Percentiles rank a stretch among this genome's conserved stretches.
phyloP scores from a whole-genome alignment of 768 basidiomycete species.

The Lyophyllum decastes region DNA sequence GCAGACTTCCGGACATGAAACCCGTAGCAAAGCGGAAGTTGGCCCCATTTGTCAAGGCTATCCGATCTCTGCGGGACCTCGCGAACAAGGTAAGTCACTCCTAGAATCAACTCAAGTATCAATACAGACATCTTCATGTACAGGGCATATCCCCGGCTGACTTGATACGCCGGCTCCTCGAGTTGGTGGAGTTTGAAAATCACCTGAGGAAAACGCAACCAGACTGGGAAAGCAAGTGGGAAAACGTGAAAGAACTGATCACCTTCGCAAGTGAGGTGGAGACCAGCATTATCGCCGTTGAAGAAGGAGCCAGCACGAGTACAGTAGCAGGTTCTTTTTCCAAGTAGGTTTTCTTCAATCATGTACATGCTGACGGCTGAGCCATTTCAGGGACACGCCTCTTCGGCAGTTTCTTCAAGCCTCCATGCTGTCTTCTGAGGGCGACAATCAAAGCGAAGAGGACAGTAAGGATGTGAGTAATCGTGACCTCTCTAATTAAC shows the following conservation, averaged over 20 bases:
- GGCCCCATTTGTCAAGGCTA: slow-evolving; percentile 55
- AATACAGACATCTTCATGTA: background rate
- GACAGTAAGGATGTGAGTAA: slow-evolving; percentile 23
- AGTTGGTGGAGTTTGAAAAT: slow-evolving; percentile 62
- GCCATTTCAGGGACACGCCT: background rate
- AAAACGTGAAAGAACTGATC: slow-evolving; percentile 85
- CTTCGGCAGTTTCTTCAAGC: slow-evolving; percentile 10
- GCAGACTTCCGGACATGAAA: slow-evolving; percentile 62
- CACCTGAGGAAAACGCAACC: slow-evolving; percentile 69
- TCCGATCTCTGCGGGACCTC: slow-evolving; percentile 51
- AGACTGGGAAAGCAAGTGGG: slow-evolving; percentile 80
- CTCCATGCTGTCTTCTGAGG: slow-evolving; percentile 32
- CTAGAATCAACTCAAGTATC: background rate
- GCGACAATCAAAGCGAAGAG: slow-evolving; percentile 59
- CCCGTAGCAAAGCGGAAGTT: slow-evolving; percentile 67
- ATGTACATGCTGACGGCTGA: slow-evolving; percentile 52
- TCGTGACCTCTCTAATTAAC: background rate
- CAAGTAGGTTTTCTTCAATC: slow-evolving; percentile 67
- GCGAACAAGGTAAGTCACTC: slow-evolving; percentile 50
- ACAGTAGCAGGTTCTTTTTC: background rate
- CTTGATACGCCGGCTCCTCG: slow-evolving; percentile 59
- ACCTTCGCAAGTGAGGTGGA: slow-evolving; percentile 70
- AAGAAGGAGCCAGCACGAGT: slow-evolving; percentile 5
- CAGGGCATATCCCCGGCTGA: slow-evolving; percentile 64
- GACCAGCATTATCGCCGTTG: slow-evolving; percentile 19